A percentile compares a stretch with the other conserved stretches of the same genome.
Conservation (phyloP, 2,329 filamentous ascomycete genomes). For the Teratosphaeriaceae sp. region DNA sequence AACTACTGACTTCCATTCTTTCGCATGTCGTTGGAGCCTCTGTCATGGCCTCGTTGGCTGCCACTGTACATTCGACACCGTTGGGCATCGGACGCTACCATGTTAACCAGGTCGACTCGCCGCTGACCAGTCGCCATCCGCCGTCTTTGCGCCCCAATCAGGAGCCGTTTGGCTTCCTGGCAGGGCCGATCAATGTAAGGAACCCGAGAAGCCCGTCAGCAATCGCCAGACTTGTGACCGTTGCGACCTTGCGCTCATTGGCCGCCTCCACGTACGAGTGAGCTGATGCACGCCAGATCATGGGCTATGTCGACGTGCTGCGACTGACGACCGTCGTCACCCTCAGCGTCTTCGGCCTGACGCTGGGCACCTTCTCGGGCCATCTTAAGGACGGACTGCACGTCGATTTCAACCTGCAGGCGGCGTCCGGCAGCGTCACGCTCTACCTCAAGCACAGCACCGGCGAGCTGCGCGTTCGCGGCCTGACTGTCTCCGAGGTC, state of each 20-base stretch:
- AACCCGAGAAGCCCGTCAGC: too few relatives aligned
- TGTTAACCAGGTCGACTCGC: background rate
- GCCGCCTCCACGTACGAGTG: background rate
- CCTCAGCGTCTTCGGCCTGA: constrained; percentile 1
- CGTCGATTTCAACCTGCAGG: constrained; percentile 1
- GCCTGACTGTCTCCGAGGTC: background rate
- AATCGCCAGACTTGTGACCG: background rate
- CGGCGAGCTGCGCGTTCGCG: background rate
- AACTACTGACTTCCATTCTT: background rate
- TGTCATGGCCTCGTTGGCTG: background rate
- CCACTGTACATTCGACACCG: background rate
- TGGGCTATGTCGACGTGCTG: background rate
- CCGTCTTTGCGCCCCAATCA: background rate
- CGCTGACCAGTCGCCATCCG: background rate
- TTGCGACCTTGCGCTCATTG: background rate
- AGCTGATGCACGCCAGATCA: background rate
- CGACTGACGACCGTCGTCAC: background rate
- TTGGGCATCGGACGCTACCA: background rate
- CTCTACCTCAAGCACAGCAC: constrained; percentile 2
- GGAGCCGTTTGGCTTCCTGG: background rate
- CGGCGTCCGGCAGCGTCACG: constrained; percentile 1
- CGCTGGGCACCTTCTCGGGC: constrained; percentile 1
- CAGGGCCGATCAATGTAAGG: background rate
- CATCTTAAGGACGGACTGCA: constrained; percentile 1
- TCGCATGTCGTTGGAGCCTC: background rate